These are phyloP conservation scores for Rosa lucieae DNA, from an alignment of 306 rosid species.

Conservation along the genomic window DNA sequence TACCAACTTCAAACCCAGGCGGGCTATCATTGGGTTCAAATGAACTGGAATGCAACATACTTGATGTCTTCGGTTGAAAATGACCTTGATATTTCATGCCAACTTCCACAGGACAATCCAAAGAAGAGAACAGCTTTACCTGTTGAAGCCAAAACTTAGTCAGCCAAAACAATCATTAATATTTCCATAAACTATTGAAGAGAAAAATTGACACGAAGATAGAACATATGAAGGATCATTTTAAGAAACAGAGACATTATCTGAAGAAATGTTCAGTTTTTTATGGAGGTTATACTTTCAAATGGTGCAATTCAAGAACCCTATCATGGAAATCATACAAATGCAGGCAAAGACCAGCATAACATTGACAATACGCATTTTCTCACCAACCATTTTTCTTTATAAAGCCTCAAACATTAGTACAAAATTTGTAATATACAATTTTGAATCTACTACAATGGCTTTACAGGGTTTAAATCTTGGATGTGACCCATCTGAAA, in stretches of 20 bases:
- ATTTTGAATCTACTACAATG: background rate
- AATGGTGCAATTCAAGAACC: background rate
- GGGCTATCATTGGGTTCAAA: constrained; percentile 37
- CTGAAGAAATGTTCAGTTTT: background rate
- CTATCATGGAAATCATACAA: background rate
- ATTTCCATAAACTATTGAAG: background rate
- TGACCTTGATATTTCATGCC: constrained; percentile 39
- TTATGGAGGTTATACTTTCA: background rate
- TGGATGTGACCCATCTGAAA: background rate
- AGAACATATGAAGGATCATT: background rate
- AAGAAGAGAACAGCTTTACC: constrained; percentile 54
- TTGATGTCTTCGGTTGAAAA: constrained; percentile 47
- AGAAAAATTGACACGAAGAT: background rate
- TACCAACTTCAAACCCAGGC: constrained; percentile 60
- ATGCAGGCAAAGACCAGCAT: background rate
- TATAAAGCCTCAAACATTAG: background rate
- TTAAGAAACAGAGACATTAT: background rate
- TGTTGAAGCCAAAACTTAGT: constrained; percentile 28
- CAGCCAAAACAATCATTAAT: background rate
- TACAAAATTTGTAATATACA: background rate
- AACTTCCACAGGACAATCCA: constrained; percentile 56
- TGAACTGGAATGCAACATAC: constrained; percentile 34
- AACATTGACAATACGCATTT: background rate
- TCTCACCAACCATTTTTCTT: background rate
- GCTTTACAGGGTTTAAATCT: background rate